Conservation (phyloP, 441 rosid species). For the Euphorbia celastroides region DNA sequence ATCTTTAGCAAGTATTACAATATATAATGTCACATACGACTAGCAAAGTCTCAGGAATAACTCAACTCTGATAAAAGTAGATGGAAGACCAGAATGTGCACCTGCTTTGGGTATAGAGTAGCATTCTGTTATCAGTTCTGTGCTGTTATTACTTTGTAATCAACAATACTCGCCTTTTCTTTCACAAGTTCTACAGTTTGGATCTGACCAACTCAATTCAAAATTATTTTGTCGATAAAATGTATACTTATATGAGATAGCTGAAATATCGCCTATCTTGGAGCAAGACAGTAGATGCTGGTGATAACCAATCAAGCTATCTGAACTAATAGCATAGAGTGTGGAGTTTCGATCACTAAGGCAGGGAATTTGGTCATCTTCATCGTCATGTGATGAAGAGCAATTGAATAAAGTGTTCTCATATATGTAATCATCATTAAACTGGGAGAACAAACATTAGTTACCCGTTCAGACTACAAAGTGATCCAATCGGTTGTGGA, state of each 20-base stretch:
- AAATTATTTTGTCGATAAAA: not conserved
- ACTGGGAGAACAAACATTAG: too few relatives aligned
- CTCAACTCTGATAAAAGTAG: too few relatives aligned
- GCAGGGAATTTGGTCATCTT: too few relatives aligned
- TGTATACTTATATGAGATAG: not conserved
- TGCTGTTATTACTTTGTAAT: not conserved
- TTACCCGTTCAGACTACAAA: too few relatives aligned
- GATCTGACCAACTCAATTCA: not conserved
- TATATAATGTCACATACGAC: not conserved
- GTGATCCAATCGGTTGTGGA: too few relatives aligned
- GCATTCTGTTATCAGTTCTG: not conserved
- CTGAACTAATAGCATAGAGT: too few relatives aligned
- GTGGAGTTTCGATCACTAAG: too few relatives aligned
- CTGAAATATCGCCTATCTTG: not conserved
- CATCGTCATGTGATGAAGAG: too few relatives aligned
- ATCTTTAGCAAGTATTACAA: not conserved
- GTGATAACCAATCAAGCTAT: too few relatives aligned
- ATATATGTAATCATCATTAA: too few relatives aligned
- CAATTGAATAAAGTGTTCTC: too few relatives aligned
- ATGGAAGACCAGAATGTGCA: not conserved
- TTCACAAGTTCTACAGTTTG: not conserved
- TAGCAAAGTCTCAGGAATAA: not conserved
- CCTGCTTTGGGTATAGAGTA: not conserved
- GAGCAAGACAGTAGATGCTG: not conserved
- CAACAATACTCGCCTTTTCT: not conserved